Base-by-base conservation (phyloP, 768 basidiomycete genomes). In the Fibroporia radiculosa region DNA sequence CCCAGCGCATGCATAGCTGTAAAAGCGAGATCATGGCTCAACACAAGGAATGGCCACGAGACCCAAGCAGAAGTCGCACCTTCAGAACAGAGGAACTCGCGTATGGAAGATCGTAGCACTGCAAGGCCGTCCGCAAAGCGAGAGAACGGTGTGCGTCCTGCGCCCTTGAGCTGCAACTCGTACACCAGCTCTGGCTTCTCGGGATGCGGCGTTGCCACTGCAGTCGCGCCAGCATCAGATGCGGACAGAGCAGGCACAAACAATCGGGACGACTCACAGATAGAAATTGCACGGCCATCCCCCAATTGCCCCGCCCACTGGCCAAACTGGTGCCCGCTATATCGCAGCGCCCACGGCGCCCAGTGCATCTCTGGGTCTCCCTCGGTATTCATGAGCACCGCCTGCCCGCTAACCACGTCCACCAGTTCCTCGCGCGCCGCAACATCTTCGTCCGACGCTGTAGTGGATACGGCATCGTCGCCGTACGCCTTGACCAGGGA, bases 121-220 rank as follows among this genome's bases (percentile, higher is more conserved):
- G 96, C 96, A 14, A 99, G 73, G 0, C 96, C 96, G 61, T 98
- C 96, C 3, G 96, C 95, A 41, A 72, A 75, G 20, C 96, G 76
- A 0, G 90, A 88, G 66, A 93, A 98, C 0, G 96, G 93, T 1
- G 95, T 98, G 10, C 96, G 73, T 0, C 96, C 96, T 0, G 84
- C 78, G 1, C 96, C 96, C 61, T 98, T 99, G 52, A 99, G 76
- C 62, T 98, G 96, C 7, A 99, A 71, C 57, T 99, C 96, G 55
- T 82, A 85, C 0, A 68, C 66, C 4, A 70, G 56, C 14, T 75
- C 66, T 2, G 75, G 71, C 35, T 78, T 68, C 6, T 66, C 59
- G 0, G 82, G 81, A 48, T 87, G 81, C 0, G 84, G 79, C 0
- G 89, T 90, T n/a, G 81, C 80, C 45, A 89, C 88, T 90, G n/a